Conservation (phyloP, 2,329 filamentous ascomycete genomes). For the Ceratocystis cacaofunesta region DNA sequence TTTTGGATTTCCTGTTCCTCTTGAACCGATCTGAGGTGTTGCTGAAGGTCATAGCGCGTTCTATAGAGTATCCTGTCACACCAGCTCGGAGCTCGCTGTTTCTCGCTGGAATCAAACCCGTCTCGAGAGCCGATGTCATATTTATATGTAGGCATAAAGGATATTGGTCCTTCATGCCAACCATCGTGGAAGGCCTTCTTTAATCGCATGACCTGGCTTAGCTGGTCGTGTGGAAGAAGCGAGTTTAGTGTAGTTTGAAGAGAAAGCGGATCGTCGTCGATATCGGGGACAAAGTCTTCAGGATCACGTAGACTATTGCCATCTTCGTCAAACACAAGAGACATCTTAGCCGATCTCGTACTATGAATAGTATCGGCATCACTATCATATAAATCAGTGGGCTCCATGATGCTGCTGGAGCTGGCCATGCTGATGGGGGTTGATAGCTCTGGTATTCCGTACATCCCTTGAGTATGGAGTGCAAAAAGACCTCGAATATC, state of each 20-base stretch:
- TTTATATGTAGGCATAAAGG: slow-evolving; percentile 90
- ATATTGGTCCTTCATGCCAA: slow-evolving; percentile 78
- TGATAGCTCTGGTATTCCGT: slow-evolving; percentile 33
- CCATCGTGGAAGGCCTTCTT: slow-evolving; percentile 80
- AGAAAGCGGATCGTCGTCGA: slow-evolving; percentile 65
- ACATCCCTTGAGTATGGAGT: slow-evolving; percentile 68
- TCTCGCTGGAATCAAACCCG: slow-evolving; percentile 89
- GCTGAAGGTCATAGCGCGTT: slow-evolving; percentile 53
- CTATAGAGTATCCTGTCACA: slow-evolving; percentile 87
- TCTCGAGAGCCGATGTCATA: slow-evolving; percentile 91
- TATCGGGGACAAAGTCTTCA: slow-evolving; percentile 52
- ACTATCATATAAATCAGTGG: slow-evolving; percentile 15
- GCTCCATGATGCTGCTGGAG: slow-evolving; percentile 19
- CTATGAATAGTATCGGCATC: slow-evolving; percentile 18
- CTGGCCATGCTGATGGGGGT: slow-evolving; percentile 24
- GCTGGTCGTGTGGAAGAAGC: slow-evolving; percentile 77
- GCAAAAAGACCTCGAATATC: slow-evolving; percentile 76
- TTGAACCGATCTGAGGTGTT: slow-evolving; percentile 45
- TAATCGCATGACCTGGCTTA: slow-evolving; percentile 55
- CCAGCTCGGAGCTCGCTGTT: slow-evolving; percentile 85
- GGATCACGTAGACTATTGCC: slow-evolving; percentile 36
- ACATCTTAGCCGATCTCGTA: slow-evolving; percentile 11
- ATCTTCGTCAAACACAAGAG: slow-evolving; percentile 9
- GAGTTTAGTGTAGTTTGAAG: slow-evolving; percentile 80
- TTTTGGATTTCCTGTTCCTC: slow-evolving; percentile 50